Evolutionary conservation across 805 yeast genomes (phyloP).

Genomic region (Metschnikowia noctiluminum): DNA sequence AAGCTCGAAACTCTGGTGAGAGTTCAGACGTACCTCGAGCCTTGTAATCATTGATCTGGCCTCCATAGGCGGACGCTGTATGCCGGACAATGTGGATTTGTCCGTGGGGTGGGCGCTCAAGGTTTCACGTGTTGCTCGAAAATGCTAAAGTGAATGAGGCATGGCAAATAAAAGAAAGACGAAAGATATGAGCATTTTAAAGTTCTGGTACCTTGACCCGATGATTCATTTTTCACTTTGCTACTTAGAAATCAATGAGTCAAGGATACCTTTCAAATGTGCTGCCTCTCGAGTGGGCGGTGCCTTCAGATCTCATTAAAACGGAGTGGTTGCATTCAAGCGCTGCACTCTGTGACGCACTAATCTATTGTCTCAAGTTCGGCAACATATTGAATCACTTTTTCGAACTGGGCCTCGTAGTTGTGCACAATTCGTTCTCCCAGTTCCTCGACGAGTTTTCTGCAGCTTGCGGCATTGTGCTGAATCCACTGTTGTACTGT

Average conservation of each 20-base stretch:
- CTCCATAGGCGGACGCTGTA: neutral
- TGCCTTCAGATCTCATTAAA: no score
- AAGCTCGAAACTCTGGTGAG: neutral
- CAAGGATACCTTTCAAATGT: no score
- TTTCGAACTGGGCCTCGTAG: conserved; percentile 46
- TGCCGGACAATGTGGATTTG: neutral
- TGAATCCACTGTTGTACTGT: conserved; percentile 69
- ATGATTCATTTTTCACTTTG: no score
- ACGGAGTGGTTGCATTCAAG: neutral
- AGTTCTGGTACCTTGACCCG: no score
- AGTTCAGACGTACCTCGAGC: neutral
- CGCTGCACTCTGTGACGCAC: neutral
- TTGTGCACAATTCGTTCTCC: conserved; percentile 46
- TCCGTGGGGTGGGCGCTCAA: no score
- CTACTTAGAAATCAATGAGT: no score
- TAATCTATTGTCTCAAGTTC: conserved; percentile 22
- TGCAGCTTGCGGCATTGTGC: conserved; percentile 53
- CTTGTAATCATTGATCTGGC: neutral
- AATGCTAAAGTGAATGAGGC: neutral
- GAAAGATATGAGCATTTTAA: no score
- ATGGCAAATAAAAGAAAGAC: no score
- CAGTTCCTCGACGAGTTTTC: conserved; percentile 43
- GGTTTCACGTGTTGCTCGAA: no score
- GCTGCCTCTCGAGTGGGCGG: no score
- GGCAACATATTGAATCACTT: conserved; percentile 46